phyloP scores from a whole-genome alignment of 164 flowering plant genomes.

The Stephania yunnanensis region DNA sequence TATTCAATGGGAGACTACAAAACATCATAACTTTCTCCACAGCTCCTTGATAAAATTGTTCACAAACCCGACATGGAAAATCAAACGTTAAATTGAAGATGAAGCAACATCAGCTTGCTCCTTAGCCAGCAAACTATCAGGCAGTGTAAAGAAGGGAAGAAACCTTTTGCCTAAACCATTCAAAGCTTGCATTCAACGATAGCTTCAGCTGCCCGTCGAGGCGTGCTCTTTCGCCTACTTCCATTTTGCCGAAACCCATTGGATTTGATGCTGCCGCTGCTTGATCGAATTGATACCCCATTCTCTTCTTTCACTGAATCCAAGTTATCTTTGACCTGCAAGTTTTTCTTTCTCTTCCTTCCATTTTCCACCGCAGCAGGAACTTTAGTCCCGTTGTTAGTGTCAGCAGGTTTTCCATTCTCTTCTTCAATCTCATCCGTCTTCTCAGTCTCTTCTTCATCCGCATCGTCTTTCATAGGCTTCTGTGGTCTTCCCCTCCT shows the following conservation, averaged over 20 bases:
- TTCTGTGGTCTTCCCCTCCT: slow-evolving; percentile 83
- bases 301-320: slow-evolving; percentile 47
- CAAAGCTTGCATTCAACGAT: slow-evolving; percentile 59
- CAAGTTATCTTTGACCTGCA: slow-evolving; percentile 38
- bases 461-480: slow-evolving; percentile 53
- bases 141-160: slow-evolving; percentile 9
- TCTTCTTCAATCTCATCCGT: slow-evolving; percentile 46
- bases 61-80: slow-evolving; percentile 10
- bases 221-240: slow-evolving; percentile 72
- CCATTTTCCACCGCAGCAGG: slow-evolving; percentile 35
- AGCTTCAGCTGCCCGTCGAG: slow-evolving; percentile 79
- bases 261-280: slow-evolving; percentile 33
- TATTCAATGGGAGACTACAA: slow-evolving; percentile 21
- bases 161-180: slow-evolving; percentile 2
- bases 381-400: slow-evolving; percentile 31
- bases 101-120: slow-evolving; percentile 23
- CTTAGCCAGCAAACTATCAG: slow-evolving; percentile 8
- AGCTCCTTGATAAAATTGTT: slow-evolving; percentile 22
- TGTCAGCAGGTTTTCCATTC: slow-evolving; percentile 16
- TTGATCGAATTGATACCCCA: slow-evolving; percentile 34
- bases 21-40: slow-evolving; percentile 20
- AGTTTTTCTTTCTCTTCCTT: slow-evolving; percentile 47
- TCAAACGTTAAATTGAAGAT: slow-evolving; percentile 18
- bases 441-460: slow-evolving; percentile 51
- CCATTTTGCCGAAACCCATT: slow-evolving; percentile 64